Percentiles rank a stretch among this genome's conserved stretches.
These are phyloP conservation scores for Leishmania guyanensis DNA, from an alignment of 208 protist genomes.

Conservation along the genomic window DNA sequence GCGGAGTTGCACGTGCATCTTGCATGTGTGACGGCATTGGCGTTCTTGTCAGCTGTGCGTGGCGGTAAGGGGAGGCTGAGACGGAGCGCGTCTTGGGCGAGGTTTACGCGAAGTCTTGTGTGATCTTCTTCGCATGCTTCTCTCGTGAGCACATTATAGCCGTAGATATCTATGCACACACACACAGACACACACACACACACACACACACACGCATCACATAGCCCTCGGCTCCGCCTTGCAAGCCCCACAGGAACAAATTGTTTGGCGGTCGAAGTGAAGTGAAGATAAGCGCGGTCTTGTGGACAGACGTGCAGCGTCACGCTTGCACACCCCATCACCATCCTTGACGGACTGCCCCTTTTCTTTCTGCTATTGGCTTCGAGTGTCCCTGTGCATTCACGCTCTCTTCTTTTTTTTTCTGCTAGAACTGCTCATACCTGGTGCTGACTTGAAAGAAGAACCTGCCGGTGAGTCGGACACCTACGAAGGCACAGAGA, in stretches of 20 bases:
- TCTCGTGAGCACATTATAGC: not conserved
- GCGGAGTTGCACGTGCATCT: not conserved
- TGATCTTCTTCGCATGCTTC: not conserved
- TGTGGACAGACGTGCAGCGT: not conserved
- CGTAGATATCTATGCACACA: not conserved
- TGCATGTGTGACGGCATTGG: not conserved
- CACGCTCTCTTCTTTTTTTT: not conserved
- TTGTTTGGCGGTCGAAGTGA: not conserved
- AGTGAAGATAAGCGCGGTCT: not conserved
- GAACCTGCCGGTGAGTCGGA: not conserved
- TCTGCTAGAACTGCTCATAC: not conserved
- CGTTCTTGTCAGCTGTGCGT: not conserved
- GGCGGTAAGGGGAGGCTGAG: not conserved
- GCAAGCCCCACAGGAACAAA: not conserved
- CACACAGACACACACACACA: not conserved
- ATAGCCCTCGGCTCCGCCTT: not conserved
- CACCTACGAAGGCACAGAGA: not conserved
- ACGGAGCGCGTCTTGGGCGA: not conserved
- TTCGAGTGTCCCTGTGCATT: not conserved
- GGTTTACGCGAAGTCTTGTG: not conserved
- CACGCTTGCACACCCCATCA: not conserved
- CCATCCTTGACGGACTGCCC: not conserved
- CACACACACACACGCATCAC: not conserved
- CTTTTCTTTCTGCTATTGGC: not conserved
- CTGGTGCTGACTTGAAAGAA: not conserved